Base-by-base conservation (phyloP, 2,329 filamentous ascomycete genomes). In the Penicillium sp. region DNA sequence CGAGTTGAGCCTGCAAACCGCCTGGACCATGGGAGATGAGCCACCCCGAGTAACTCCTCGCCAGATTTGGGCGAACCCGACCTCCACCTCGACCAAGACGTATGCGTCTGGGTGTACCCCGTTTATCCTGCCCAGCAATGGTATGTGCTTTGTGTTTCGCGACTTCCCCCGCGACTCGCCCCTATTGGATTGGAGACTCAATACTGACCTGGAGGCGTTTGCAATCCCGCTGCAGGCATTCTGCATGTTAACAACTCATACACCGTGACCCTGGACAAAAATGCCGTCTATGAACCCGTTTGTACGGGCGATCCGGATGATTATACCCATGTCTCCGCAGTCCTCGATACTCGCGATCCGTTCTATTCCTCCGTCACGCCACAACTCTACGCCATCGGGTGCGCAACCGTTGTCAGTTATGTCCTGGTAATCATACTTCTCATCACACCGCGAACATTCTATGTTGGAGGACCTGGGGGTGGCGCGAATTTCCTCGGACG, bases 331-430 rank as follows among this genome's bases (percentile, higher is more conserved):
- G 71, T 75, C 8, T 75, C 78, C 34, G 77, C 78, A 54, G 73
- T 86, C 56, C 83, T 86, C 54, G 85, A 91, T 70, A 84, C 90
- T 48, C 81, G 84, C 57, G 90, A 96, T 65, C 91, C 91, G 7
- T 99, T 99, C 73, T 96, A 96, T 73, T 88, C 92, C 48, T 96
- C 92, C 30, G 91, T 90, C 17, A 93, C 94, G 37, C 93, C 94
- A 12, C 91, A 96, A 72, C 88, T 90, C 64, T 99, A 97, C 68
- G 92, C 92, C 39, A 88, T 97, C 47, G 91, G 91, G 49, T 90
- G 91, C 13, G 91, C 91, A 15, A 97, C 92, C 0, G 88, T 96
- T 49, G 87, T 96, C 43, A 88, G 91, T 42, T 97, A 95, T 75
- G 88, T 95, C 68, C 84, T 97, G 40, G 88, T 97, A 61, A 90